Evolutionary conservation across 306 rosid species (phyloP).

Genomic region (Castanopsis chinensis): DNA sequence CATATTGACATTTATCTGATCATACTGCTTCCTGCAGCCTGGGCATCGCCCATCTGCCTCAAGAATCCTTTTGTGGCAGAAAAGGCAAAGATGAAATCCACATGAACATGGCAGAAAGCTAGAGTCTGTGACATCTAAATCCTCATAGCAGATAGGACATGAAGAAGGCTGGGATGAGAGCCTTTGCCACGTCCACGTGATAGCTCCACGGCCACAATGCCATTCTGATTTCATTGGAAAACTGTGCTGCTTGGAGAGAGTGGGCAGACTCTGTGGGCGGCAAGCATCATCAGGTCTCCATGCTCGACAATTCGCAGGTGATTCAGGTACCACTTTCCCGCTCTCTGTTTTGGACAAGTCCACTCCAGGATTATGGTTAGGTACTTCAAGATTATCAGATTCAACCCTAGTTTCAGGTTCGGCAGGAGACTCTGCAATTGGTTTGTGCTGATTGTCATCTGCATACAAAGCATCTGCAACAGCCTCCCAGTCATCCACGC

Average conservation of each 20-base stretch:
- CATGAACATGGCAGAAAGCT: conserved; percentile 58
- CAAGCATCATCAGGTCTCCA: conserved; percentile 56
- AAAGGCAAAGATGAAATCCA: conserved; percentile 58
- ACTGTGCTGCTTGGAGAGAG: conserved; percentile 38
- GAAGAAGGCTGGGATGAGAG: conserved; percentile 35
- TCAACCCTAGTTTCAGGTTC: conserved; percentile 12
- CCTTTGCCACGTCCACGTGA: conserved; percentile 46
- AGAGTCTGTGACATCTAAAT: conserved; percentile 53
- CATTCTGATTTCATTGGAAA: conserved; percentile 34
- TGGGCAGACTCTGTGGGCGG: conserved; percentile 54
- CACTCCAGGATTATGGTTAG: conserved; percentile 4
- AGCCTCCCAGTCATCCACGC: conserved; percentile 66
- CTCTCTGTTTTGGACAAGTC: conserved; percentile 21
- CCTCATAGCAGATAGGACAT: conserved; percentile 67
- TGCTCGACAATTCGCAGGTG: conserved; percentile 26
- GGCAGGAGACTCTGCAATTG: conserved; percentile 21
- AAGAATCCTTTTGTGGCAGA: conserved; percentile 60
- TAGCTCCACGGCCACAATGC: conserved; percentile 32
- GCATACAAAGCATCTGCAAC: conserved; percentile 56
- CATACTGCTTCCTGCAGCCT: conserved; percentile 54
- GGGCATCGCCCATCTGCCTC: conserved; percentile 61
- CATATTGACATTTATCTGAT: conserved; percentile 34
- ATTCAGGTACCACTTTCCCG: conserved; percentile 10
- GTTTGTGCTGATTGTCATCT: conserved; percentile 15
- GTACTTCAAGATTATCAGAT: neutral